Base-by-base conservation (phyloP, 306 rosid genomes). In the Argentina anserina region DNA sequence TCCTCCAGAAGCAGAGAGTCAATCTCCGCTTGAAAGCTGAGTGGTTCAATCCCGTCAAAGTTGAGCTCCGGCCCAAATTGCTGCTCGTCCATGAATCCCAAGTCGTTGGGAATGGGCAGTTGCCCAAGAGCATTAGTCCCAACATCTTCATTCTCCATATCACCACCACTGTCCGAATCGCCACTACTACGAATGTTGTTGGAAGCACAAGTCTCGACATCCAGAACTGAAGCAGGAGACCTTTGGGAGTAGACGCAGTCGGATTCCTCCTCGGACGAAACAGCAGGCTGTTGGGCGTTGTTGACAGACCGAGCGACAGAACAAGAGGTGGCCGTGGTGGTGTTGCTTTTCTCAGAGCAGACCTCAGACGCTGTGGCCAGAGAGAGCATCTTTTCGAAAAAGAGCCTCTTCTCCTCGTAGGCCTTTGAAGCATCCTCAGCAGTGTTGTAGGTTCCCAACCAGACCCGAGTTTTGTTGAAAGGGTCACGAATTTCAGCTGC, bases 401-500 rank as follows among this genome's bases (percentile, higher is more conserved):
- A 84, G 2, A 69, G 78, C 71, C 86, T 74, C 78, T 82, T 91
- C 1, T 76, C 20, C 29, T 94, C 96, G 1, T 91, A 94, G 31
- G 88, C 97, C 4, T 46, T 39, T 0, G 89, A 84, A 31, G 99
- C 97, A 3, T 88, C 96, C 55, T 91, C 99, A 0, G 93, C 86
- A 3, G 97, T 94, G 33, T 65, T 70, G 76, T 60, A 94, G 18
- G 99, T 91, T 1, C 99, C 99, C 12, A 94, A 69, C 99, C 99
- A 94, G 18, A 89, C 6, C 0, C 97, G 85, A 5, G 12, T 45
- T 26, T 80, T 61, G 14, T 75, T 73, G 25, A 88, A 83, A 0
- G 99, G 99, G 64, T 91, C 90, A 1, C 99, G 96, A 73, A 94
- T 94, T 75, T 94, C 99, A 1, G 99, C 97, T 0, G 96, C 97